Evolutionary conservation across 2,329 filamentous ascomycete genomes (phyloP).

Genomic region (Nectriaceae sp.): DNA sequence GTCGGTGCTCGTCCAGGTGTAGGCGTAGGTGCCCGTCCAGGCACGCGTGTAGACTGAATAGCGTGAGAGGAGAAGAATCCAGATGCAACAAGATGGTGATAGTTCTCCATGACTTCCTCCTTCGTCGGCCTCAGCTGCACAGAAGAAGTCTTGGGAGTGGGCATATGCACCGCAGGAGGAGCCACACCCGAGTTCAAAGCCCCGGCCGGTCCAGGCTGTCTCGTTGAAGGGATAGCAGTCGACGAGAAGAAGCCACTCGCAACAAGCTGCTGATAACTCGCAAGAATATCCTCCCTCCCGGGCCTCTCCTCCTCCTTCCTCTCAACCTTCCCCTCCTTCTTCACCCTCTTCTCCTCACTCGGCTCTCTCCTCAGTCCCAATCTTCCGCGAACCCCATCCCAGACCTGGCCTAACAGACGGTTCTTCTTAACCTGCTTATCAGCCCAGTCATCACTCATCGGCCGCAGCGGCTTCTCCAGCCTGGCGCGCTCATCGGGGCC

Average conservation of each 20-base stretch:
- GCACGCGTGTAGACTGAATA: conserved; percentile 57
- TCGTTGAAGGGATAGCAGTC: neutral
- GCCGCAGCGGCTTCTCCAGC: conserved; percentile 31
- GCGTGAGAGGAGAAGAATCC: conserved; percentile 62
- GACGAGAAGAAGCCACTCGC: conserved; percentile 59
- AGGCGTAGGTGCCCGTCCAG: conserved; percentile 23
- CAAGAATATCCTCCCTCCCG: conserved; percentile 52
- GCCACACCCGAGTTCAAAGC: neutral
- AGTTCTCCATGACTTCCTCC: conserved; percentile 58
- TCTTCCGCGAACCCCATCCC: conserved; percentile 39
- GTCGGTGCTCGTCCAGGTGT: conserved; percentile 8
- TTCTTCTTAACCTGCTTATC: conserved; percentile 33
- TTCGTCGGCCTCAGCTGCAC: conserved; percentile 28
- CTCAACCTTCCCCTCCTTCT: conserved; percentile 6
- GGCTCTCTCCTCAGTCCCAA: conserved; percentile 32
- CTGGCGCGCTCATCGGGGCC: conserved; percentile 39
- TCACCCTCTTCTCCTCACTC: conserved; percentile 22
- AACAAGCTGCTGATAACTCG: conserved; percentile 58
- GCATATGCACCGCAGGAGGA: neutral
- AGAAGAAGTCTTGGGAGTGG: neutral
- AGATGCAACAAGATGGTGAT: conserved; percentile 56
- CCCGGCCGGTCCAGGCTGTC: neutral
- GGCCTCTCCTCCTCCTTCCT: conserved; percentile 29
- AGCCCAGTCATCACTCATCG: conserved; percentile 33
- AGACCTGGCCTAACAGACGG: conserved; percentile 38